Conservation (phyloP, 2,329 filamentous ascomycete species). For the Alternaria sp. region DNA sequence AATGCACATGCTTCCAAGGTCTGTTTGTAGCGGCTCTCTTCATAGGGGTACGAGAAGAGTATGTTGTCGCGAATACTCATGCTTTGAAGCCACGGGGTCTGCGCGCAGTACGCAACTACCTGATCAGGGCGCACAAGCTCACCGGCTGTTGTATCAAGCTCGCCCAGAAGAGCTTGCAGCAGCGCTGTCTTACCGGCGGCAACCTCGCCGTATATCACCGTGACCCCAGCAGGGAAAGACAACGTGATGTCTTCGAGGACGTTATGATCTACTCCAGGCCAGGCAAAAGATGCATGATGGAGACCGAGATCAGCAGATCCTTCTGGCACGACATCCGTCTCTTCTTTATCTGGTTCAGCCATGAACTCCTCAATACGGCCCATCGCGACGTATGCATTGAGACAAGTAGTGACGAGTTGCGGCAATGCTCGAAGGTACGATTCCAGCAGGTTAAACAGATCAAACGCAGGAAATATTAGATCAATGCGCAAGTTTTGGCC, state of each 20-base stretch:
- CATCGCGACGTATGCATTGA: conserved; percentile 86
- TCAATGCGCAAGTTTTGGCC: conserved; percentile 76
- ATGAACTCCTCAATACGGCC: conserved; percentile 86
- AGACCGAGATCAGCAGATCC: conserved; percentile 59
- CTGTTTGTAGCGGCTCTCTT: conserved; percentile 73
- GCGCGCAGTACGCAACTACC: conserved; percentile 70
- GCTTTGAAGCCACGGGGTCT: conserved; percentile 73
- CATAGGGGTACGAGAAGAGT: conserved; percentile 70
- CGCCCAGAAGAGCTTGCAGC: conserved; percentile 67
- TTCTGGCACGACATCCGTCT: conserved; percentile 52
- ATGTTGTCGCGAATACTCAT: conserved; percentile 77
- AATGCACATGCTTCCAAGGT: conserved; percentile 73
- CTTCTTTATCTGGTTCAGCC: conserved; percentile 80
- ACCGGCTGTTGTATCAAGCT: conserved; percentile 64
- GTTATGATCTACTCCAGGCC: conserved; percentile 72
- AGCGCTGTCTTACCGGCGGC: conserved; percentile 71
- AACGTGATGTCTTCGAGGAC: conserved; percentile 65
- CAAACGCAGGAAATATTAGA: conserved; percentile 85
- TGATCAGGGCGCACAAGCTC: conserved; percentile 63
- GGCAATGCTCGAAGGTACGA: conserved; percentile 78
- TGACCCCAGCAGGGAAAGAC: conserved; percentile 65
- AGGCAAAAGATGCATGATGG: conserved; percentile 75
- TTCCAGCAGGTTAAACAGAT: conserved; percentile 81
- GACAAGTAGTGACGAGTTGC: conserved; percentile 74
- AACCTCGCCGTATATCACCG: conserved; percentile 70